Conservation (phyloP, 345 rosid species). For the Salix exigua region DNA sequence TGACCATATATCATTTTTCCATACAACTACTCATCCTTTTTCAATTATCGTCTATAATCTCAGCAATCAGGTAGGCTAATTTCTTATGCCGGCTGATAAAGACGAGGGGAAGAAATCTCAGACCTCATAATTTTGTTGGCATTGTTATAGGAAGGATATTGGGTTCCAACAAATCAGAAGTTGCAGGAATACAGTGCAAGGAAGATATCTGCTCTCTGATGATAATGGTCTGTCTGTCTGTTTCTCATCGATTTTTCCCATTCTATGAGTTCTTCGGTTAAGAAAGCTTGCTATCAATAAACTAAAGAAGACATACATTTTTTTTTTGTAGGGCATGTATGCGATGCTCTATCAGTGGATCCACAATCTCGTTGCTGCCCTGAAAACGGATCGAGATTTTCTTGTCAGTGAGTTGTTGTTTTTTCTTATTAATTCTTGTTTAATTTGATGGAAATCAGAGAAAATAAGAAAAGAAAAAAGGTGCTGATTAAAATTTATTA, state of each 20-base stretch:
- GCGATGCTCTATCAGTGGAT: conserved; percentile 77
- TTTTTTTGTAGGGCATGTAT: conserved; percentile 60
- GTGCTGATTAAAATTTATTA: conserved; percentile 5
- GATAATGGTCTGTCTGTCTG: conserved; percentile 45
- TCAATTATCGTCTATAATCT: neutral
- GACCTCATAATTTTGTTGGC: no score
- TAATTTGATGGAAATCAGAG: neutral
- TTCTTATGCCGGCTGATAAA: neutral
- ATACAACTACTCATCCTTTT: neutral
- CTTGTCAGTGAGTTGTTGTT: conserved; percentile 86
- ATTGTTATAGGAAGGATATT: conserved; percentile 43
- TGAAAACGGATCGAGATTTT: conserved; percentile 68
- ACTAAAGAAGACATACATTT: no score
- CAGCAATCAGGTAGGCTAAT: neutral
- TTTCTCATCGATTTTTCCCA: neutral
- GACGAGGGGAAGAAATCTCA: no score
- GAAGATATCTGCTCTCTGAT: conserved; percentile 79
- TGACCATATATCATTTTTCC: no score
- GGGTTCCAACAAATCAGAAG: conserved; percentile 44
- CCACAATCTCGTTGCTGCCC: conserved; percentile 79
- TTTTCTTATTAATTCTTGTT: neutral
- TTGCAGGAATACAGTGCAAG: conserved; percentile 82
- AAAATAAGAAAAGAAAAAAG: neutral
- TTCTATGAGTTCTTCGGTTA: neutral
- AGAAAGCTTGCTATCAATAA: neutral